phyloP scores from a whole-genome alignment of 2,329 filamentous ascomycete species.

The Xylaria sp. region DNA sequence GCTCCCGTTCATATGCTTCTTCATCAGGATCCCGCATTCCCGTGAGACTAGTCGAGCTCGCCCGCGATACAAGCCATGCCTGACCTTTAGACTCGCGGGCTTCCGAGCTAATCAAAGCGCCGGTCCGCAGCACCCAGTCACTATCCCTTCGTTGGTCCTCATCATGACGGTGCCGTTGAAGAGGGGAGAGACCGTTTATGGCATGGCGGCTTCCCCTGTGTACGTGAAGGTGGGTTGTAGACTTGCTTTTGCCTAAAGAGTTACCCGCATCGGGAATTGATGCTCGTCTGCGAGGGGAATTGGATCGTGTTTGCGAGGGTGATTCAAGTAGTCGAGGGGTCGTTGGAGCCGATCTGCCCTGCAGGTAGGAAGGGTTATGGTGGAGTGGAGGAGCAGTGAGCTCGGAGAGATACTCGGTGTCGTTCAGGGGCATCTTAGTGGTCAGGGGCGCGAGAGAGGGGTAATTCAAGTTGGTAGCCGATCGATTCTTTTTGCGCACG shows the following conservation, averaged over 20 bases:
- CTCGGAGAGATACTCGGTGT: slow-evolving; percentile 61
- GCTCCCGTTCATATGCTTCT: slow-evolving; percentile 63
- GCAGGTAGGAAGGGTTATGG: slow-evolving; percentile 65
- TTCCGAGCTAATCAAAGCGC: slow-evolving; percentile 70
- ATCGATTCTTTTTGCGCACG: slow-evolving; percentile 68
- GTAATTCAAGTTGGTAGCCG: slow-evolving; percentile 68
- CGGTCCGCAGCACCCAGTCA: slow-evolving; percentile 74
- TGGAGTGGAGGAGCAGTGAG: slow-evolving; percentile 50
- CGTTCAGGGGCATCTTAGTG: slow-evolving; percentile 67
- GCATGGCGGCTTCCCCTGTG: slow-evolving; percentile 43
- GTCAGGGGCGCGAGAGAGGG: slow-evolving; percentile 73
- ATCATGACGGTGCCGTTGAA: slow-evolving; percentile 49
- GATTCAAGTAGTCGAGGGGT: slow-evolving; percentile 72
- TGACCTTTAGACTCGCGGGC: slow-evolving; percentile 75
- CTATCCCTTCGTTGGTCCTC: slow-evolving; percentile 60
- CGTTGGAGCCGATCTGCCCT: slow-evolving; percentile 71
- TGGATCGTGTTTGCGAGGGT: slow-evolving; percentile 61
- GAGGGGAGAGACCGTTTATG: slow-evolving; percentile 42
- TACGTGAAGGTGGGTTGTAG: slow-evolving; percentile 64
- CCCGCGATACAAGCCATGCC: slow-evolving; percentile 73
- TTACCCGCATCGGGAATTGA: slow-evolving; percentile 50
- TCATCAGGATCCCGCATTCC: slow-evolving; percentile 64
- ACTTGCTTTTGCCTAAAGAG: slow-evolving; percentile 70
- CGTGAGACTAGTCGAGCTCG: slow-evolving; percentile 71
- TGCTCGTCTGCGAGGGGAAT: slow-evolving; percentile 57